Evolutionary conservation across 2,329 filamentous ascomycete genomes (phyloP), one percentile per base, ranked within the genome.

Genomic region (Paramyrothecium roridum): DNA sequence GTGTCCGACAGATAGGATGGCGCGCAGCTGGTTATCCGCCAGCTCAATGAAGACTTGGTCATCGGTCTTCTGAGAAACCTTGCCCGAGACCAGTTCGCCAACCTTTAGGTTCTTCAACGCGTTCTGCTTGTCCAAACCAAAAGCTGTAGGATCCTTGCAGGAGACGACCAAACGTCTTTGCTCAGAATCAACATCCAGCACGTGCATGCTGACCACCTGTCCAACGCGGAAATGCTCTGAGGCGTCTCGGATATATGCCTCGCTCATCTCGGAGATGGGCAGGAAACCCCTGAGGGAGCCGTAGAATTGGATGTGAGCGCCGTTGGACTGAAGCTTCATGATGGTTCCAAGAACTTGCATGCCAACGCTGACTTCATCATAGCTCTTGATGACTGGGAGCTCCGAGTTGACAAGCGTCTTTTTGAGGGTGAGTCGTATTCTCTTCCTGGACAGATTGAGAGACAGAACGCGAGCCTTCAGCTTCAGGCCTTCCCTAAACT

Each of bases 221-320:
- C 95, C 96, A 47, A 86, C 75, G 37, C 88, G 86, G 77, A 99
- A 99, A 73, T 98, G 93, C 66, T 96, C 87, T 48, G 84, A 85
- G 4, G 95, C 92, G 66, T 97, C 90, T 62, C 89, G 84, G 65
- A 99, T 97, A 67, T 89, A 97, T 12, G 93, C 92, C 70, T 99
- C 95, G 69, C 95, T 98, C 95, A 99, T 99, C 73, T 99, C 93
- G 1, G 90, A 90, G 1, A 96, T 87, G 2, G 95, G 95, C 54
- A 99, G 80, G 76, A 96, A 99, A 10, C 89, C 96, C 61, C 86
- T 85, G 20, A 99, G 79, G 10, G 80, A 75, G 19, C 91, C 91
- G 66, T 96, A 99, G 73, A 98, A 99, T 68, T 96, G 91, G 53
- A 99, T 89, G 19, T 93, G 85, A 12, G 95, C 95, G 56, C 95